Percentiles rank a stretch among this genome's conserved stretches.
phyloP scores from a whole-genome alignment of 805 yeast genomes.

The Wickerhamiella azyma region DNA sequence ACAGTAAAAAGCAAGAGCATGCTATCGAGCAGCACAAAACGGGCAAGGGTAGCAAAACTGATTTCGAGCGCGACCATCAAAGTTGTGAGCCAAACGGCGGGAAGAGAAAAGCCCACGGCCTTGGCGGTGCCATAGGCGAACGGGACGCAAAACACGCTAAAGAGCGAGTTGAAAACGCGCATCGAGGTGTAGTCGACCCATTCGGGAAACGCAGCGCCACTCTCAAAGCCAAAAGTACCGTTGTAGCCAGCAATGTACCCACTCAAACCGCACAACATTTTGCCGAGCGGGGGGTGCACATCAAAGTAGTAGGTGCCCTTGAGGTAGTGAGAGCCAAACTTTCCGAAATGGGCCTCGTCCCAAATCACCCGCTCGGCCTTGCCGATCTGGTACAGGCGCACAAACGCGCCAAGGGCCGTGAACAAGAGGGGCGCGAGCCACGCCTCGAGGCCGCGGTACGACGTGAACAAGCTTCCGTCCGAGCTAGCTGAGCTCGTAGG shows the following conservation, averaged over 20 bases:
- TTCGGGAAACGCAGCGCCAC: conserved; percentile 65
- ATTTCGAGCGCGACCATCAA: conserved; percentile 62
- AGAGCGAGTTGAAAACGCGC: conserved; percentile 82
- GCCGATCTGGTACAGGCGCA: conserved; percentile 66
- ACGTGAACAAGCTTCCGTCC: conserved; percentile 15
- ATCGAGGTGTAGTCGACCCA: conserved; percentile 65
- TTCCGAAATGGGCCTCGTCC: conserved; percentile 39
- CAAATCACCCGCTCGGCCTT: conserved; percentile 58
- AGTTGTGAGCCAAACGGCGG: conserved; percentile 40
- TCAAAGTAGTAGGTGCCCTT: conserved; percentile 90
- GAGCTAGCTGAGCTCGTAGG: neutral
- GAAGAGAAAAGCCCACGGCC: conserved; percentile 65
- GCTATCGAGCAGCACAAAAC: conserved; percentile 85
- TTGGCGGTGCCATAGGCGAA: conserved; percentile 72
- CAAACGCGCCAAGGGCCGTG: conserved; percentile 54
- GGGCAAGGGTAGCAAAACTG: conserved; percentile 78
- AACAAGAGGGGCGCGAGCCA: conserved; percentile 39
- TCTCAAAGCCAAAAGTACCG: conserved; percentile 85
- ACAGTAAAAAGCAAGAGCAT: conserved; percentile 78
- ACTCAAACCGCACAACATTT: conserved; percentile 74
- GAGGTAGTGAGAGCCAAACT: conserved; percentile 42
- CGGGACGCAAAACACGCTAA: conserved; percentile 64
- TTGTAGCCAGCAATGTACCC: conserved; percentile 84
- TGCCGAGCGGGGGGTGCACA: conserved; percentile 96
- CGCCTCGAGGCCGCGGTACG: conserved; percentile 19